Evolutionary conservation across 1,139 yeast genomes (phyloP).

Genomic region (Hyphopichia pseudoburtonii): DNA sequence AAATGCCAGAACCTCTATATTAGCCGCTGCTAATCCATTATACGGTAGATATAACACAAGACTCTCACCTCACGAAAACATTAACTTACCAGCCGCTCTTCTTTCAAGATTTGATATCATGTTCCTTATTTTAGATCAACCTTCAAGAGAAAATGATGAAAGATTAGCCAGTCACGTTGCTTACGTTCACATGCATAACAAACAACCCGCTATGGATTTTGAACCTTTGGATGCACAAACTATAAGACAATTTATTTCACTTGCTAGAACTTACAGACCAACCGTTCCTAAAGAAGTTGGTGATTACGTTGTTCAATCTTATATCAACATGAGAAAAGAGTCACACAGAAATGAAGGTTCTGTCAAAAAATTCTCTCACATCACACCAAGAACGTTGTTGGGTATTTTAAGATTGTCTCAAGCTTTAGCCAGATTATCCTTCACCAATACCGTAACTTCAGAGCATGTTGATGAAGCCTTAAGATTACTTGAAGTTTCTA

Average conservation of each 20-base stretch:
- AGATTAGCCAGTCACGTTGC: slow-evolving; percentile 91
- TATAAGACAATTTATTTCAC: slow-evolving; percentile 84
- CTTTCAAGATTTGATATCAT: slow-evolving; percentile 92
- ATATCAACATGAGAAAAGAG: slow-evolving; percentile 90
- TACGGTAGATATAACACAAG: slow-evolving; percentile 93
- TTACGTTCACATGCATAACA: slow-evolving; percentile 90
- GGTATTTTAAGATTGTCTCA: slow-evolving; percentile 93
- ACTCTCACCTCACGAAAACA: slow-evolving; percentile 90
- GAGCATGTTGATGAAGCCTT: slow-evolving; percentile 96
- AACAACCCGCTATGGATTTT: slow-evolving; percentile 75
- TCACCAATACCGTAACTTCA: slow-evolving; percentile 64
- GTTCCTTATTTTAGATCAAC: slow-evolving; percentile 83
- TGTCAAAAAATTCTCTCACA: slow-evolving; percentile 76
- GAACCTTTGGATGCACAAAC: slow-evolving; percentile 77
- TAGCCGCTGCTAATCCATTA: slow-evolving; percentile 97
- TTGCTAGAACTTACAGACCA: slow-evolving; percentile 86
- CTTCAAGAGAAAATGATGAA: slow-evolving; percentile 78
- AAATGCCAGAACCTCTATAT: slow-evolving; percentile 91
- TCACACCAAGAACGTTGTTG: slow-evolving; percentile 91
- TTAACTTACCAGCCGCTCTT: slow-evolving; percentile 94
- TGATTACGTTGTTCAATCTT: slow-evolving; percentile 82
- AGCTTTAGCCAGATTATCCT: slow-evolving; percentile 88
- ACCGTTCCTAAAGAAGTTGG: slow-evolving; percentile 84
- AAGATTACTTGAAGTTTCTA: slow-evolving; percentile 81
- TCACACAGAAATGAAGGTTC: slow-evolving; percentile 79